Evolutionary conservation across 257 asterid genomes (phyloP), one percentile per base, ranked within the genome.

Genomic region (Scutellaria minor): DNA sequence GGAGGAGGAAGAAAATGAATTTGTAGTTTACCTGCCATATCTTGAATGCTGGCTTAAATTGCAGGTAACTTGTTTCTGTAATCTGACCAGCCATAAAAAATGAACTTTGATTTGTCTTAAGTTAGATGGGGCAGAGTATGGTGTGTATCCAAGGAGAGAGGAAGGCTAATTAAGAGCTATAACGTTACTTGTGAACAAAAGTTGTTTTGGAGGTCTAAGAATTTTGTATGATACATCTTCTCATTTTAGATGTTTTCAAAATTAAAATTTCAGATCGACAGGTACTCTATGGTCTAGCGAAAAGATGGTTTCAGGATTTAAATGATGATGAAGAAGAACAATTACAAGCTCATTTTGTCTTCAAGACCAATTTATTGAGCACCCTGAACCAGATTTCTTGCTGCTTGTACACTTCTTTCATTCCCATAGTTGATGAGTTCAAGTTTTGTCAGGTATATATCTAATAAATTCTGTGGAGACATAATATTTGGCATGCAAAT

Each of bases 251-350:
- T 68, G 45, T 65, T 84, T 39, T 70, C 68, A 61, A 64, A 61
- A 59, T 75, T 69, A 52, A 70, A 71, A 67, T 73, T 77, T 77
- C 96, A 93, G 98, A 89, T 84, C 64, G 48, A 50, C 88, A 81
- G 81, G 90, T 83, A 70, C 76, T 85, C 71, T 68, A 73, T 69
- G 84, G 86, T 76, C 86, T 93, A 69, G 90, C 75, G 6, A 91
- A 89, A 82, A 85, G 77, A 75, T 93, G 98, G 98, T 74, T 84
- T 64, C 94, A 42, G 79, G 96, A 93, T 75, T 72, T 93, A 80
- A 86, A 82, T 78, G 85, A 85, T 62, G 96, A 79, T 73, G 60
- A 66, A 77, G 85, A 84, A 76, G 91, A 80, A 64, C 85, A 81
- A 15, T 56, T 86, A 69, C 92, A 87, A 81, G 96, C 93, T 81